phyloP scores from a whole-genome alignment of 2,329 filamentous ascomycete species.

The Neocatenulostroma microsporum region DNA sequence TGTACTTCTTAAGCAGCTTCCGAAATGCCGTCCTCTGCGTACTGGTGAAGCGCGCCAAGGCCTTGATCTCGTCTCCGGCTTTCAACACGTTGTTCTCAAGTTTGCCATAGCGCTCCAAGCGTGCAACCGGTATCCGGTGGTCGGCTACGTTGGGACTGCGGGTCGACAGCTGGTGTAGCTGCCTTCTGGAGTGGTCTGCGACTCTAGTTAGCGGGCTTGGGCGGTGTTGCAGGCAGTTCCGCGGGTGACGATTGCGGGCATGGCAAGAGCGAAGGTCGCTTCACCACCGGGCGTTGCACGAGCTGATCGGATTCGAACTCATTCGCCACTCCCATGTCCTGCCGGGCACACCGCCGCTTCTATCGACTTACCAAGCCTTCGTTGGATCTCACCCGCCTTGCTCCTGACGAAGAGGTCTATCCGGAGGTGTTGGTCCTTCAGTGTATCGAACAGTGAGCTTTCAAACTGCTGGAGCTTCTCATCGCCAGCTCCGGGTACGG shows the following conservation, averaged over 20 bases:
- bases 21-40: slow-evolving; percentile 69
- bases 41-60: slow-evolving; percentile 62
- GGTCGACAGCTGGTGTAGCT: slow-evolving; percentile 20
- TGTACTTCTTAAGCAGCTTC: slow-evolving; percentile 80
- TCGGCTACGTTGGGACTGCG: slow-evolving; percentile 16
- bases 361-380: slow-evolving; percentile 53
- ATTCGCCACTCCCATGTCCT: too few relatives aligned
- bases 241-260: too few relatives aligned
- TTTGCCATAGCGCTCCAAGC: slow-evolving; percentile 44
- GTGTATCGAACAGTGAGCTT: slow-evolving; percentile 59
- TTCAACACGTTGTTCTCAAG: slow-evolving; percentile 44
- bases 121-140: slow-evolving; percentile 34
- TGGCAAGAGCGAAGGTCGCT: too few relatives aligned
- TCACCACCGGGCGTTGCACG: too few relatives aligned
- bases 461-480: slow-evolving; percentile 47
- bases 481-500: slow-evolving; percentile 61
- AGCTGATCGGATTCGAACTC: too few relatives aligned
- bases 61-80: slow-evolving; percentile 64
- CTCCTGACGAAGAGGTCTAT: slow-evolving; percentile 71
- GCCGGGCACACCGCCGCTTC: too few relatives aligned
- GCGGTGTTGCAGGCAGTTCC: too few relatives aligned
- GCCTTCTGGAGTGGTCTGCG: slow-evolving; percentile 22
- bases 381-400: slow-evolving; percentile 69
- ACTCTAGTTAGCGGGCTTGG: too few relatives aligned
- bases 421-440: slow-evolving; percentile 67